Base-by-base conservation (phyloP, 352 stramenopile species). In the Globisporangium acanthophoron region DNA sequence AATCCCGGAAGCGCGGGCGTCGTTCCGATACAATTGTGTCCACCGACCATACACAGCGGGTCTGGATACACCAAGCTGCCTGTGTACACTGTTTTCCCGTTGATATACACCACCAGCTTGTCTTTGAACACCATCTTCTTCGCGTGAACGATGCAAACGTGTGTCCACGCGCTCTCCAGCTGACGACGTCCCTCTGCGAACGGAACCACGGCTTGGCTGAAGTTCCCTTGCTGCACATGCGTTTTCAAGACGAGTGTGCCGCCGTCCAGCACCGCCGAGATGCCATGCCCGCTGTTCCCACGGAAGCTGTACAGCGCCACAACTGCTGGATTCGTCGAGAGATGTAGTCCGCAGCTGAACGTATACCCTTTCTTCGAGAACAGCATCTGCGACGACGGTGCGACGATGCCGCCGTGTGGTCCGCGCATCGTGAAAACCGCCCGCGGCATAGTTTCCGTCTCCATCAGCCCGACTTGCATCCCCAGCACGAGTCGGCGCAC, bases 51-150 rank as follows among this genome's bases (percentile, higher is more conserved):
- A 31, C 70, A 73, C 3, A 86, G 43, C 8, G 81, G 73, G 53
- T 95, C 85, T 0, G 84, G 84, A 41, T 95, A 95, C 5, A 69
- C 65, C 49, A 95, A 56, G 56, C 76, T 87, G 0, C 81, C 85
- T 31, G 66, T 84, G 57, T 85, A 88, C 11, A 83, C 56, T n/a
- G 43, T 49, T 13, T 67, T 70, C 1, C 81, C 83, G 49, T 95
- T 70, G n/a, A 85, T 62, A 58, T 72, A 93, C 31, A 95, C 73
- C 0, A 66, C 73, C 11, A 93, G 39, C 61, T 95, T 95, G 67
- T 93, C 85, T 59, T 91, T 93, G 66, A 93, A 95, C 12, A 95
- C 78, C 78, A 95, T 92, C 53, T 92, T 95, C 63, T 92, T 93
- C 1, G 80, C 70, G 59, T 95, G 85, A 0, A 92, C 81, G 49